Evolutionary conservation across 2,329 filamentous ascomycete genomes (phyloP).

Genomic region (Bisporella sp.): DNA sequence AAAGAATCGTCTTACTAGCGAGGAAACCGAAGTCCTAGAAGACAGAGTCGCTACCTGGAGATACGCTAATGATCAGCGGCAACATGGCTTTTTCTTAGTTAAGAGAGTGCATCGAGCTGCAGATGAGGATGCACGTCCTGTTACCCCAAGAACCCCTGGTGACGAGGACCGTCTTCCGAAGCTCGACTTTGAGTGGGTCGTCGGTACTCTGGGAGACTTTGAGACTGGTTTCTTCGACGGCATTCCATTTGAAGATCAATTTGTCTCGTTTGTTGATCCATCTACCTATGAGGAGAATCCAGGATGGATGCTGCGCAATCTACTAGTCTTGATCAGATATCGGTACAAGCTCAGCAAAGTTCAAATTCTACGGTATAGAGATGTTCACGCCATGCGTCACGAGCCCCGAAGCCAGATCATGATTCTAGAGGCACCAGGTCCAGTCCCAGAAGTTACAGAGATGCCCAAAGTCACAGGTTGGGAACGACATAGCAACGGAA

Average conservation of each 20-base stretch:
- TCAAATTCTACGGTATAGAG: constrained; percentile 86
- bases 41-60: constrained; percentile 84
- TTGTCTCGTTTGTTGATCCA: constrained; percentile 82
- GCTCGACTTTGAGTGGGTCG: constrained; percentile 63
- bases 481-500: constrained; percentile 77
- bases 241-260: constrained; percentile 65
- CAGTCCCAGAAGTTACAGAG: constrained; percentile 25
- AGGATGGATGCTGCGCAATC: constrained; percentile 87
- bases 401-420: constrained; percentile 78
- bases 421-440: constrained; percentile 27
- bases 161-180: constrained; percentile 35
- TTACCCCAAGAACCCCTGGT: constrained; percentile 40
- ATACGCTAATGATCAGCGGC: constrained; percentile 71
- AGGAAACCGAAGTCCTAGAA: constrained; percentile 72
- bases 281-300: constrained; percentile 85
- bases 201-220: constrained; percentile 69
- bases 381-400: constrained; percentile 69
- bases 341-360: constrained; percentile 70
- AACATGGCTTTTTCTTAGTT: constrained; percentile 94
- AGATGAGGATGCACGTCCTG: constrained; percentile 26
- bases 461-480: constrained; percentile 93
- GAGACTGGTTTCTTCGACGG: constrained; percentile 83
- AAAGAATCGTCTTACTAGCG: constrained; percentile 44
- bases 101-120: constrained; percentile 54
- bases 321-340: constrained; percentile 77